A percentile compares a stretch with the other conserved stretches of the same genome.
Conservation (phyloP, 2,329 filamentous ascomycete species). For the Iodosphaeria phyllophila region DNA sequence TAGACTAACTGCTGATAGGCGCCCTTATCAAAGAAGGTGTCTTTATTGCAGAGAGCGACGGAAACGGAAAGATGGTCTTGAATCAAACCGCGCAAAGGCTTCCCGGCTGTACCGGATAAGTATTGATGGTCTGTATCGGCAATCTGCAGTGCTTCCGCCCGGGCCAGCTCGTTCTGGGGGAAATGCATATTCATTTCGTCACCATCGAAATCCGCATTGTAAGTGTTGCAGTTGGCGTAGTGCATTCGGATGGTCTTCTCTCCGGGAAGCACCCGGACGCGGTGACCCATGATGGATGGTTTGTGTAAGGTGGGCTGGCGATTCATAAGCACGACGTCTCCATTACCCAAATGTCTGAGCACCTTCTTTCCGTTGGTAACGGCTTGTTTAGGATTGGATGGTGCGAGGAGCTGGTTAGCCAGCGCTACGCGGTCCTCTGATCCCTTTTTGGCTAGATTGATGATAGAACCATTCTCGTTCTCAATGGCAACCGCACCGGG, state of each 20-base stretch:
- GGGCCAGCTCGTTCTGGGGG: conserved; percentile 86
- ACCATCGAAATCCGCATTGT: conserved; percentile 98
- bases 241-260: conserved; percentile 99
- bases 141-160: conserved; percentile 80
- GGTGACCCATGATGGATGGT: conserved; percentile 96
- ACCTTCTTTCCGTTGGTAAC: conserved; percentile 78
- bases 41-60: conserved; percentile 74
- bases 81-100: conserved; percentile 86
- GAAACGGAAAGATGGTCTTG: conserved; percentile 97
- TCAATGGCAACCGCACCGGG: conserved; percentile 89
- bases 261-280: conserved; percentile 75
- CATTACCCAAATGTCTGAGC: conserved; percentile 85
- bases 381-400: conserved; percentile 54
- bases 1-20: conserved; percentile 94
- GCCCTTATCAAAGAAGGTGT: conserved; percentile 74
- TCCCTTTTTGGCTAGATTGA: conserved; percentile 74
- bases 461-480: conserved; percentile 82
- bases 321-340: conserved; percentile 97
- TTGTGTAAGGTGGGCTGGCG: conserved; percentile 95
- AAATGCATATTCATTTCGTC: conserved; percentile 99
- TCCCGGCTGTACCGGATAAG: conserved; percentile 80
- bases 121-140: conserved; percentile 97
- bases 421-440: conserved; percentile 74
- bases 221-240: conserved; percentile 98
- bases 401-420: conserved; percentile 82